Evolutionary conservation across 2,329 filamentous ascomycete genomes (phyloP).

Genomic region (Pseudogymnoascus sp.): DNA sequence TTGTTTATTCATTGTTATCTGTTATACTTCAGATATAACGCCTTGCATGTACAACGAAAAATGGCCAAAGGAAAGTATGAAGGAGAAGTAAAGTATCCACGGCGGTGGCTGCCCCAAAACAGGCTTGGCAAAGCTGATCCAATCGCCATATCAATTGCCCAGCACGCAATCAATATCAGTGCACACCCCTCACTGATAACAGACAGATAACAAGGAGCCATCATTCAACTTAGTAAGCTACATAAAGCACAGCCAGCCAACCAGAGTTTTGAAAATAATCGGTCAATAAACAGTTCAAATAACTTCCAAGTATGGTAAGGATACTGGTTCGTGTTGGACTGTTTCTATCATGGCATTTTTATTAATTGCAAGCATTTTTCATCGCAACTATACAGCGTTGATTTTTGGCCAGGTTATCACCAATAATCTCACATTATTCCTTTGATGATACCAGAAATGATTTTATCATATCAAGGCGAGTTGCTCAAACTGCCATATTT

Average conservation of each 20-base stretch:
- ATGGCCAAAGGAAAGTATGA: not conserved
- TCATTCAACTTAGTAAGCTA: not conserved
- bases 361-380: not conserved
- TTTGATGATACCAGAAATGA: not conserved
- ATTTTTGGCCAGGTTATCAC: not conserved
- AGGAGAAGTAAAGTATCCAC: not conserved
- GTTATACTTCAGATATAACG: conserved; percentile 3
- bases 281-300: not conserved
- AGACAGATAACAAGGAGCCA: not conserved
- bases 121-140: conserved; percentile 2
- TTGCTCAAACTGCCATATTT: not conserved
- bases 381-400: not conserved
- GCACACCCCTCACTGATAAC: conserved; percentile 2
- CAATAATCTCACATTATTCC: not conserved
- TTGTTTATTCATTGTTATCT: conserved; percentile 1
- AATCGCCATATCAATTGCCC: conserved; percentile 3
- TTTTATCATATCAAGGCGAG: not conserved
- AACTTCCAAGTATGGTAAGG: not conserved
- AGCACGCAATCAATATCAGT: conserved; percentile 6
- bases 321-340: not conserved
- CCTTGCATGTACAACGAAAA: not conserved
- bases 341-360: not conserved
- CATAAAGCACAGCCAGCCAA: not conserved
- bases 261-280: not conserved
- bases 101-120: not conserved